phyloP scores from a whole-genome alignment of 108 stramenopile species.

The Epipyxis sp. region DNA sequence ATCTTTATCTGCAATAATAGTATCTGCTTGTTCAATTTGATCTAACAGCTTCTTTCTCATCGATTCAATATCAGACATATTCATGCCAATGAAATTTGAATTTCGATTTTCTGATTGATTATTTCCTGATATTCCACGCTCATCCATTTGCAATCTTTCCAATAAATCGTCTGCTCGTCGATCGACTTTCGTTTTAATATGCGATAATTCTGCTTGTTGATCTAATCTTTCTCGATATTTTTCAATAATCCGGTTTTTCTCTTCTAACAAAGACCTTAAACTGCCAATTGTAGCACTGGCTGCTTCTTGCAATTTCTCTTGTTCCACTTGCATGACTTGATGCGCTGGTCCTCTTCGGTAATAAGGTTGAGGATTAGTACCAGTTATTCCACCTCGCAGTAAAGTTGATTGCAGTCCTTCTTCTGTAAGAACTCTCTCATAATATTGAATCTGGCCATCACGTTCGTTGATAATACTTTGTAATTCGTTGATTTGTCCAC shows the following conservation, averaged over 20 bases:
- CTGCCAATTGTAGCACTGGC: constrained; percentile 28
- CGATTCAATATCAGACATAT: neutral
- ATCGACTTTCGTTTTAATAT: neutral
- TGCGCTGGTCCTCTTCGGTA: neutral
- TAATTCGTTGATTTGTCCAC: neutral
- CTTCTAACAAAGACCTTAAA: constrained; percentile 11
- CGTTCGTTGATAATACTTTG: neutral
- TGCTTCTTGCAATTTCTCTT: constrained; percentile 27
- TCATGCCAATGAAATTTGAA: neutral
- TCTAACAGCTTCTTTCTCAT: neutral
- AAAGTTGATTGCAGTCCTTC: neutral
- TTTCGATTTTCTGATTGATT: too few species aligned
- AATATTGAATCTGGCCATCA: neutral
- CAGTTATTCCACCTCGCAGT: neutral
- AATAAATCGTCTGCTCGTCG: constrained; percentile 5
- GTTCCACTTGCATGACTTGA: neutral
- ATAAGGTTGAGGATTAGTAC: neutral
- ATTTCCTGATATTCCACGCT: too few species aligned
- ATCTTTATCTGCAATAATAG: constrained; percentile 44
- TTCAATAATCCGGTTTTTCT: constrained; percentile 34
- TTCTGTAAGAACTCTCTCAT: neutral
- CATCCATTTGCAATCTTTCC: neutral
- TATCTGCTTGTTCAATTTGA: constrained; percentile 33
- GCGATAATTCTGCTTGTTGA: neutral
- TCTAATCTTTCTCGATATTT: neutral